Base-by-base conservation (phyloP, 2,329 filamentous ascomycete genomes). In the Lecanicillium sp. region DNA sequence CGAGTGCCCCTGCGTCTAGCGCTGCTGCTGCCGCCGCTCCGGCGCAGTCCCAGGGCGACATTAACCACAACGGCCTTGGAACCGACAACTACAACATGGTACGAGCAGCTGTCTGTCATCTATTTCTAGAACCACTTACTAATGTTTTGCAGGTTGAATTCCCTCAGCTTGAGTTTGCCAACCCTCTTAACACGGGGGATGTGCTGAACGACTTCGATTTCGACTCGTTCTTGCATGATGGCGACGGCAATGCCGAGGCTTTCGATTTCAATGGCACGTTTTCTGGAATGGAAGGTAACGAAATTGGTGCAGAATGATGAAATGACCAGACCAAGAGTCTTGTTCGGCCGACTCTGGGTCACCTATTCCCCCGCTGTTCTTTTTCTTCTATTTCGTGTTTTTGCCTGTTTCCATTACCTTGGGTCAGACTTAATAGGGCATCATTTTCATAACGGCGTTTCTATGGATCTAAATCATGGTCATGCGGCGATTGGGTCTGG, bases 151-250 rank as follows among this genome's bases (percentile, higher is more conserved):
- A 69, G 62, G 67, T 67, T 60, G 70, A 74, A 49, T 78, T 78
- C 48, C 60, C 59, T 37, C 44, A 55, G 33, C 72, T 83, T 64
- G 77, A 77, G 48, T 77, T 81, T 60, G 70, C 74, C 47, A 78
- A 81, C 53, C 75, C 78, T 2, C 61, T 75, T 21, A 68, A 70
- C 51, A 71, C 72, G 5, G 66, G 65, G 46, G 75, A 84, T 58
- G 80, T 84, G 29, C 68, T 85, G 40, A 79, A 79, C 56, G 81
- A 83, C 54, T 85, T 85, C 56, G 81, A 85, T 53, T 72, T 85
- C 55, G 81, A 85, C 62, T 83, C 81, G 2, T 85, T 85, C 68
- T 67, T 85, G 7, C 79, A 84, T 53, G 72, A 75, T 51, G 69
- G 71, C 51, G 74, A 75, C 39, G 69, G 65, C 27, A 73, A 71